Evolutionary conservation across 495 filamentous ascomycete genomes (phyloP), one percentile per base, ranked within the genome.

Genomic region (Cercophora samala): DNA sequence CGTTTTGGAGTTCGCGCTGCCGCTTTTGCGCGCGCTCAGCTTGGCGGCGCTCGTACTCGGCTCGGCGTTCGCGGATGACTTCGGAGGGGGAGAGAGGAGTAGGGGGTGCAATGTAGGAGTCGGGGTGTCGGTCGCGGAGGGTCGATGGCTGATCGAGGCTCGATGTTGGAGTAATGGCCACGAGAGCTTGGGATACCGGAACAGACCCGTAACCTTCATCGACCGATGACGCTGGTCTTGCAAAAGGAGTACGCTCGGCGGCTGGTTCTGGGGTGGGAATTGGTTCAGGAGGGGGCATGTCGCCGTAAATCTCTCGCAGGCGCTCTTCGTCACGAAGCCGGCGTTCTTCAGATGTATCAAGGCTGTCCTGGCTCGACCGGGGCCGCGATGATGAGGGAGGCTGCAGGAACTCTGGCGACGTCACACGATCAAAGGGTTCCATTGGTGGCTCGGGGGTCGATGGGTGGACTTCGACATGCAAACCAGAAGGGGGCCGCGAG

Each of bases 251-350:
- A 32, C 8, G 22, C 1, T 55, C 26, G 65, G 59, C 19, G 69
- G 64, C 25, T 60, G 71, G 11, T 65, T 61, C 22, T 46, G 37
- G 37, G 15, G 37, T 46, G 3, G 37, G 37, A 9, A 46, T 17
- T 46, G 70, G 32, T 5, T 67, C 18, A 68, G 64, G 0, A 70
- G 75, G 22, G 8, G 78, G 72, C 37, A 66, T 71, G 3, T 82
- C 72, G n/a, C 83, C 84, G 60, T 86, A 86, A 53, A 84, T 83
- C 67, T 87, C 85, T 17, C 82, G 77, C 42, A 83, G 64, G 8
- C 83, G 75, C 58, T 83, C 82, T 58, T 84, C 82, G 37, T 86
- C 83, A 42, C 80, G 75, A 52, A 74, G 72, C 5, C 72, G 76
- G 21, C 79, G 78, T 11, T 73, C 68, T 6, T 72, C 67, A 2